phyloP scores from a whole-genome alignment of 1,284 basidiomycete genomes.

The Trichosporon sp. region DNA sequence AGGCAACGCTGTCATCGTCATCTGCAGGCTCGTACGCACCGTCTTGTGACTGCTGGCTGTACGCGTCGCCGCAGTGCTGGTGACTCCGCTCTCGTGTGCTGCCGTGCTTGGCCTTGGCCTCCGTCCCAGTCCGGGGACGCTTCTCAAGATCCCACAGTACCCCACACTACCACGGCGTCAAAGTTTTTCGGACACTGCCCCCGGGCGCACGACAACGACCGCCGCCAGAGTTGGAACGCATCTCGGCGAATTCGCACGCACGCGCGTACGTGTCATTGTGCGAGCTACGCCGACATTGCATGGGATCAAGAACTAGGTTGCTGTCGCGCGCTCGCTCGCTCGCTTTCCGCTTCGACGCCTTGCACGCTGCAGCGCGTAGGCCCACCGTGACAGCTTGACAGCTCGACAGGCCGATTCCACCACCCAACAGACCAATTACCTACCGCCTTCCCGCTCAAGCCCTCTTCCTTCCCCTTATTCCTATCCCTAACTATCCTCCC shows the following conservation, averaged over 20 bases:
- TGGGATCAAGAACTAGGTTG: background rate
- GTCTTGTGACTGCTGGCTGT: background rate
- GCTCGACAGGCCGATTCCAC: background rate
- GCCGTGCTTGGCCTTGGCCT: background rate
- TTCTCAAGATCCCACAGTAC: background rate
- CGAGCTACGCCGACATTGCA: background rate
- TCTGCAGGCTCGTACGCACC: no score
- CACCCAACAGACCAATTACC: slow-evolving; percentile 1
- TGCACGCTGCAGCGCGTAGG: background rate
- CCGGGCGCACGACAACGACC: background rate
- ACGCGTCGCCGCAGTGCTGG: background rate
- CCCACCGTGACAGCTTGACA: background rate
- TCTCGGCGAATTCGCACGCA: background rate
- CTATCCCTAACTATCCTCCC: slow-evolving; percentile 1
- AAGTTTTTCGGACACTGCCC: background rate
- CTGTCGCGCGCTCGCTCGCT: background rate
- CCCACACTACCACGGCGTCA: background rate
- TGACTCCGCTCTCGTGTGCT: background rate
- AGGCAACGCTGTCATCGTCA: background rate
- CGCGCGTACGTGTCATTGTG: background rate
- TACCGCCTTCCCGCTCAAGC: slow-evolving; percentile 4
- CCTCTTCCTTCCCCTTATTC: slow-evolving; percentile 2
- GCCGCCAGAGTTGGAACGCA: background rate
- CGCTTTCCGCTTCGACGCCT: background rate
- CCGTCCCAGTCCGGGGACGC: background rate